Conservation (phyloP, 2,329 filamentous ascomycete genomes). For the Monilinia polystroma region DNA sequence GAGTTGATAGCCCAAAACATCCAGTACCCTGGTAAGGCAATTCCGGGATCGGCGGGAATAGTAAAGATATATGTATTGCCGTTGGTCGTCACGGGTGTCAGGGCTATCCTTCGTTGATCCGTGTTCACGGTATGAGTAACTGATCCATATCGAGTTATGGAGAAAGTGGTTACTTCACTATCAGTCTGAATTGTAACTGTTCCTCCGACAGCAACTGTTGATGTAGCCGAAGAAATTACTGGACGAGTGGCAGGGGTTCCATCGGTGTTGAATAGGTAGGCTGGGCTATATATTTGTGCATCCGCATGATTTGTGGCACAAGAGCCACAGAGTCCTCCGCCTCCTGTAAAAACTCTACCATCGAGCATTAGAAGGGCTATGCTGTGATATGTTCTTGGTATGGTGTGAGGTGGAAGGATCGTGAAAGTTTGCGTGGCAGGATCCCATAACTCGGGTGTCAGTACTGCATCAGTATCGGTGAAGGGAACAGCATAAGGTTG, state of each 20-base stretch:
- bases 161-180: constrained; percentile 40
- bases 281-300: constrained; percentile 55
- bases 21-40: constrained; percentile 54
- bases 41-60: constrained; percentile 49
- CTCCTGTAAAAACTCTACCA: constrained; percentile 50
- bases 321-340: constrained; percentile 52
- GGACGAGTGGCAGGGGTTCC: constrained; percentile 46
- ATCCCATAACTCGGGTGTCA: constrained; percentile 49
- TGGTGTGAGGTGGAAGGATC: constrained; percentile 42
- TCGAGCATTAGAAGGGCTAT: constrained; percentile 51
- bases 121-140: constrained; percentile 58
- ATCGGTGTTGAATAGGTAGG: constrained; percentile 52
- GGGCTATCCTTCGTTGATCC: constrained; percentile 53
- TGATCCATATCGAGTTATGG: constrained; percentile 50
- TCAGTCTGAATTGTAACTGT: constrained; percentile 41
- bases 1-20: constrained; percentile 52
- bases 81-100: constrained; percentile 38
- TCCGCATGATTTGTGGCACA: constrained; percentile 53
- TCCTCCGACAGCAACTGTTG: constrained; percentile 39
- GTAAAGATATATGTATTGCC: constrained; percentile 43
- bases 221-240: constrained; percentile 42
- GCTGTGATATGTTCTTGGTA: constrained; percentile 52
- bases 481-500: constrained; percentile 47
- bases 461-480: constrained; percentile 45
- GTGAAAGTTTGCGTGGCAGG: constrained; percentile 45